Evolutionary conservation across 805 yeast genomes (phyloP).

Genomic region (Priceomyces medius): DNA sequence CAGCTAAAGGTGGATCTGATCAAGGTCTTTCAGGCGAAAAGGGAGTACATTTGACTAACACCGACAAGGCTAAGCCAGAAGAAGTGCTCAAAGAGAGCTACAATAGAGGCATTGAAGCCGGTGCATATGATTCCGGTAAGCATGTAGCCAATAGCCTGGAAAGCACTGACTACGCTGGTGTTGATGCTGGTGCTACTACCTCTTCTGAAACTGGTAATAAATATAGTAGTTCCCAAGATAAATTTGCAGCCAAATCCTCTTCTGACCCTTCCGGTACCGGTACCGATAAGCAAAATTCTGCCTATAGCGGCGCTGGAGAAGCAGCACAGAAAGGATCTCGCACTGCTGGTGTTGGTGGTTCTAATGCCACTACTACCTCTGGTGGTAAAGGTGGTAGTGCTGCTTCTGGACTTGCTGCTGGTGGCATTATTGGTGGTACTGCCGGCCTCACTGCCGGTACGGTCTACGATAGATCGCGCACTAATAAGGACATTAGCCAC

Average conservation of each 20-base stretch:
- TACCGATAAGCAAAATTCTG: no score
- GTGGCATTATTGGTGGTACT: conserved; percentile 6
- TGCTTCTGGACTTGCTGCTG: conserved; percentile 11
- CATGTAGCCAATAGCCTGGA: not conserved
- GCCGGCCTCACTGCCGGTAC: not conserved
- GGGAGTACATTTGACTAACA: conserved; percentile 4
- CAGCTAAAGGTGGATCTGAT: not conserved
- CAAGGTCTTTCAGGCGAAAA: not conserved
- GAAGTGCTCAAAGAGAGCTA: conserved; percentile 3
- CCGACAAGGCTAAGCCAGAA: not conserved
- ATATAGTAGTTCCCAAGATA: conserved; percentile 7
- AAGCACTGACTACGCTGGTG: not conserved
- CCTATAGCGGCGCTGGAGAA: no score
- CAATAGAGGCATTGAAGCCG: conserved; percentile 2
- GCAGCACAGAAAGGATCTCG: no score
- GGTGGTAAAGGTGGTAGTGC: conserved; percentile 3
- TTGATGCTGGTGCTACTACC: not conserved
- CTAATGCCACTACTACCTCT: not conserved
- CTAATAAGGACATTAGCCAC: not conserved
- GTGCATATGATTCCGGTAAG: conserved; percentile 3
- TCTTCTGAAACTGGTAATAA: not conserved
- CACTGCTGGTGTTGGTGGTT: no score
- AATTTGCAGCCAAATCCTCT: conserved; percentile 11
- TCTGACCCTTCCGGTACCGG: no score
- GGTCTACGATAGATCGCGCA: not conserved